These are phyloP conservation scores for Microsporum audouinii DNA, from an alignment of 2,329 filamentous ascomycete genomes.

Conservation along the genomic window DNA sequence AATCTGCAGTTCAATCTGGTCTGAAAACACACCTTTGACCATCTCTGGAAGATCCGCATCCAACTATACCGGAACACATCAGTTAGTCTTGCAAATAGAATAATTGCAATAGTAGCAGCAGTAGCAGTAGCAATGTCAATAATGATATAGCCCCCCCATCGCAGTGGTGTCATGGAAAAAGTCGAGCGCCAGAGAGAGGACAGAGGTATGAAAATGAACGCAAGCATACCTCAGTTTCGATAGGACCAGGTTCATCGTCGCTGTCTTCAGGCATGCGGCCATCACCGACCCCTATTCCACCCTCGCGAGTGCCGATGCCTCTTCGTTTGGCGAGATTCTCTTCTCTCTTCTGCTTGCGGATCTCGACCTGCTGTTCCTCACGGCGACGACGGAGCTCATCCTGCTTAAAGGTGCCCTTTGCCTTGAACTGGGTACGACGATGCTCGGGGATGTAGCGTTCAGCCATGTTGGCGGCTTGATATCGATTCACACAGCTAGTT, in stretches of 20 bases:
- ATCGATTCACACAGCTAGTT: conserved; percentile 10
- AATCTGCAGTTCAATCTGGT: conserved; percentile 96
- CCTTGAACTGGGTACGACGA: conserved; percentile 98
- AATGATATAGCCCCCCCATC: background rate
- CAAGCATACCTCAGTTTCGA: conserved; percentile 86
- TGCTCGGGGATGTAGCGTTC: conserved; percentile 99
- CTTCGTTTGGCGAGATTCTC: conserved; percentile 97
- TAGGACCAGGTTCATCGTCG: conserved; percentile 90
- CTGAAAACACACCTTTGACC: conserved; percentile 95
- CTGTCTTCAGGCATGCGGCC: conserved; percentile 86
- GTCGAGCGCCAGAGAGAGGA: background rate
- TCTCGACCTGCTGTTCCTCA: conserved; percentile 98
- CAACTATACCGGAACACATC: conserved; percentile 47
- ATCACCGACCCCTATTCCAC: conserved; percentile 43
- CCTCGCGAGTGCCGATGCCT: conserved; percentile 75
- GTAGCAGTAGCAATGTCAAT: background rate
- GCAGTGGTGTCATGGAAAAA: background rate
- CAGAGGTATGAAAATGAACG: background rate
- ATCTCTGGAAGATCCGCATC: conserved; percentile 97
- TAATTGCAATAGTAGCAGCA: too few species aligned
- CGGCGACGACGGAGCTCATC: conserved; percentile 96
- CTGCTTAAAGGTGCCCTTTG: conserved; percentile 97
- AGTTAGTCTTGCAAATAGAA: background rate
- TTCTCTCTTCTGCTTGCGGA: conserved; percentile 95
- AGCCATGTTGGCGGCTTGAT: conserved; percentile 55